These are phyloP conservation scores for Bipolaris cookei DNA, from an alignment of 2,329 filamentous ascomycete genomes.

Conservation along the genomic window DNA sequence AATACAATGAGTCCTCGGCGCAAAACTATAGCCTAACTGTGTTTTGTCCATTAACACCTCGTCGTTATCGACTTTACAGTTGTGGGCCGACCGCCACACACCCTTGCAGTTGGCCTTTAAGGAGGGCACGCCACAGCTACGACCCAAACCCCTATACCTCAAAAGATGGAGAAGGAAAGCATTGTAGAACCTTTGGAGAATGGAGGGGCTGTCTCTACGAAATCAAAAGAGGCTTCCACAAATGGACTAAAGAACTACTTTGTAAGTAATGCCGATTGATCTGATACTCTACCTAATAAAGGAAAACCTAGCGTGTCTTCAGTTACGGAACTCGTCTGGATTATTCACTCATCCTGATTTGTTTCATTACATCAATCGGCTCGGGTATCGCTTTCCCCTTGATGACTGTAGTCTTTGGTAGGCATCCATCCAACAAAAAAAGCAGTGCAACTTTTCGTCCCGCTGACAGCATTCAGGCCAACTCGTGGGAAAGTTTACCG, in stretches of 20 bases:
- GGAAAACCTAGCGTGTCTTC: slow-evolving; percentile 40
- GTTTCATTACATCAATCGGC: slow-evolving; percentile 41
- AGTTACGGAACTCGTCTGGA: slow-evolving; percentile 44
- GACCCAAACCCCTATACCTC: slow-evolving; percentile 6
- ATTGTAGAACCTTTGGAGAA: slow-evolving; percentile 13
- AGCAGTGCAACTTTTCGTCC: slow-evolving; percentile 37
- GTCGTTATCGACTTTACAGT: slow-evolving; percentile 1
- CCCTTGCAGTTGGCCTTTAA: slow-evolving; percentile 6
- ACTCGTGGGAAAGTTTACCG: slow-evolving; percentile 61
- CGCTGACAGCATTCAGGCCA: slow-evolving; percentile 31
- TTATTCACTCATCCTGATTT: slow-evolving; percentile 34
- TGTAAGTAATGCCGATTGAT: slow-evolving; percentile 24
- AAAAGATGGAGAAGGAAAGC: background rate
- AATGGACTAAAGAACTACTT: slow-evolving; percentile 43
- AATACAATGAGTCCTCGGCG: background rate
- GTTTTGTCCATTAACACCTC: background rate
- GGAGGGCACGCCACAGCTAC: slow-evolving; percentile 7
- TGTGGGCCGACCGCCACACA: slow-evolving; percentile 6
- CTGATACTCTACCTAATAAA: slow-evolving; percentile 2
- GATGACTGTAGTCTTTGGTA: slow-evolving; percentile 66
- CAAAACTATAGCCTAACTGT: background rate
- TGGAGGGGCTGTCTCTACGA: background rate
- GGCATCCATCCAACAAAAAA: slow-evolving; percentile 8
- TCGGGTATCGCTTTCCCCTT: slow-evolving; percentile 55
- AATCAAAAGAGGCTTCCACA: slow-evolving; percentile 28